Base-by-base conservation (phyloP, 2,329 filamentous ascomycete species). In the Scytalidium sp. region DNA sequence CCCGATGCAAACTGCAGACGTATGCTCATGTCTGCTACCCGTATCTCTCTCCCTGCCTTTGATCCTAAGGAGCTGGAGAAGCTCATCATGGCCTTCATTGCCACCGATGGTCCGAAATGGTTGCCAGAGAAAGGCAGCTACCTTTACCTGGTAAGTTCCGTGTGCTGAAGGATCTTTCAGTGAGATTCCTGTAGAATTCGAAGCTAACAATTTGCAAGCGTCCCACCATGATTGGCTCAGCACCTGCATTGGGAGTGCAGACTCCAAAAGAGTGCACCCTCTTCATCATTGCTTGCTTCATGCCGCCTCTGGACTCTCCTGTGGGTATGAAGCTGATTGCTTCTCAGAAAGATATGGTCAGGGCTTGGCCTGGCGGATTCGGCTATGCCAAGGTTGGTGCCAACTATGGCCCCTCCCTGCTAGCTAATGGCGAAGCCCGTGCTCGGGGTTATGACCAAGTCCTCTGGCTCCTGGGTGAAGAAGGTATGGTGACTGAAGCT, bases 311-410 rank as follows among this genome's bases (percentile, higher is more conserved):
- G 64, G 78, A 82, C 58, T 56, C 69, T 11, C 57, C 65, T 0
- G 78, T 76, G 27, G 83, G 83, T 56, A 78, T 95, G 76, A 85
- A 81, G 60, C 80, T 96, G 42, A 81, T 93, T 64, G 93, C 91
- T 0, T 88, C 82, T 42, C 80, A 83, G 49, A 84, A 92, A 57
- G 89, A 96, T 67, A 88, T 85, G 75, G 84, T 96, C 50, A 86
- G 92, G 57, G 91, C 92, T 11, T 97, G 92, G 92, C 90, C 90
- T 19, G 92, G 92, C 53, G 92, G 93, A 9, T 96, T 95, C 67
- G 92, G 92, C 1, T 92, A 87, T 64, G 90, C 91, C 53, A 97
- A 97, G 72, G 81, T 97, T 27, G 92, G 92, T 48, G 92, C 92
- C 53, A 97, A 96, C 75, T 97, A 96, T 68, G 92, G 92, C 0